Evolutionary conservation across 345 rosid genomes (phyloP).

Genomic region (Brassica cretica): DNA sequence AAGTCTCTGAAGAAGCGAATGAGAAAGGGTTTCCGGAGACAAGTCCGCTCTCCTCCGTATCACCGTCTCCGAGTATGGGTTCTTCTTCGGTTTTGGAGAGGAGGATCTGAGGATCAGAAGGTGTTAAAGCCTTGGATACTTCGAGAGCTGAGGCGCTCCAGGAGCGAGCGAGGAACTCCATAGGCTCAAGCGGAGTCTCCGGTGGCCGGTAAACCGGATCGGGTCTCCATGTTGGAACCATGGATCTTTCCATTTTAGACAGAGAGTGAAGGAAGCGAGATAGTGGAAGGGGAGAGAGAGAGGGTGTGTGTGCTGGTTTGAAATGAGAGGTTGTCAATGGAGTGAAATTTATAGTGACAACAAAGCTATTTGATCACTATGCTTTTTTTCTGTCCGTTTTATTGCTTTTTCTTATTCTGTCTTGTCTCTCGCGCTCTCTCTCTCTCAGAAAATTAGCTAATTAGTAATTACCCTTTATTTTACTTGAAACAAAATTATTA

Average conservation of each 20-base stretch:
- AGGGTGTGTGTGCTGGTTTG: constrained; percentile 15
- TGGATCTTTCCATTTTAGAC: constrained; percentile 53
- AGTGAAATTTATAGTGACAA: constrained; percentile 34
- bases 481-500: not conserved
- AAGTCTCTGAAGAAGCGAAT: constrained; percentile 92
- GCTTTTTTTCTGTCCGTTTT: constrained; percentile 34
- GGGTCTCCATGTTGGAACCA: constrained; percentile 61
- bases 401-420: not conserved
- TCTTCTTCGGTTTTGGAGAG: constrained; percentile 68
- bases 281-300: not conserved
- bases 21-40: constrained; percentile 91
- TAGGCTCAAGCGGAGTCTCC: constrained; percentile 85
- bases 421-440: not conserved
- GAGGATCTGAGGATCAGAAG: constrained; percentile 51
- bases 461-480: not conserved
- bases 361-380: constrained; percentile 24
- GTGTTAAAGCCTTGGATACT: constrained; percentile 72
- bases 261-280: not conserved
- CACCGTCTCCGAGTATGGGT: constrained; percentile 40
- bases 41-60: constrained; percentile 57
- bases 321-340: constrained; percentile 29
- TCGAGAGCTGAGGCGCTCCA: constrained; percentile 93
- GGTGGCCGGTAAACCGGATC: constrained; percentile 75
- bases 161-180: constrained; percentile 95
- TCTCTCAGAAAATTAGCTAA: not conserved